Evolutionary conservation across 352 stramenopile genomes (phyloP), one percentile per base, ranked within the genome.

Genomic region (Globisporangium radiosum): DNA sequence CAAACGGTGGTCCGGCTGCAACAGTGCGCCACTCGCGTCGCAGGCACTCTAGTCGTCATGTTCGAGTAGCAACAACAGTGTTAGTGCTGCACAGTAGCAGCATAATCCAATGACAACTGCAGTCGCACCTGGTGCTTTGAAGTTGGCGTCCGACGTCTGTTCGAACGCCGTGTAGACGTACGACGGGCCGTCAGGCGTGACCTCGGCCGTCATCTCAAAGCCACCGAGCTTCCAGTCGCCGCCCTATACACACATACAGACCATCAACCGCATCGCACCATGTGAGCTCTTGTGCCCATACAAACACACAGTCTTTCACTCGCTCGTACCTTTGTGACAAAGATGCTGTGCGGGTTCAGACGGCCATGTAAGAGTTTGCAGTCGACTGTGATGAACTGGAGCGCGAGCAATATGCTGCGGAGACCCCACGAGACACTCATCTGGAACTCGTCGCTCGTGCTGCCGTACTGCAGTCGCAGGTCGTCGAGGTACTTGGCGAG

Each of bases 171-270:
- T 92, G 65, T 85, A 92, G 25, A 86, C 72, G 52, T 84, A 85
- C 6, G 81, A 87, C 62, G 92, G 72, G 33, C 88, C 90, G 57
- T 93, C 81, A 17, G 58, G 75, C 2, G 85, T 95, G 56, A 96
- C 65, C 56, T 95, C 85, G 4, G 86, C 92, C 15, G 95, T 90
- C 15, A 98, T 60, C 57, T 95, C 90, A 57, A 98, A 97, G 9
- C 94, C 95, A 37, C 82, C 94, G 15, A 99, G 77, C 63, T 98
- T 99, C 80, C 96, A 98, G 75, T 99, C 95, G 52, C 95, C 95
- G 49, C 88, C 89, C 64, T 87, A 63, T 19, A 6, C 40, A 11
- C 54, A 1, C 4, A 57, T n/a, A 52, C 11, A 11, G 45, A 50
- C 5, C 10, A 6, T 4, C 19, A n/a, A 38, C 9, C n/a, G 36